Percentiles rank a stretch among this genome's conserved stretches.
Evolutionary conservation across 208 protist species (phyloP).

Genomic region (Borovskyia barvae): DNA sequence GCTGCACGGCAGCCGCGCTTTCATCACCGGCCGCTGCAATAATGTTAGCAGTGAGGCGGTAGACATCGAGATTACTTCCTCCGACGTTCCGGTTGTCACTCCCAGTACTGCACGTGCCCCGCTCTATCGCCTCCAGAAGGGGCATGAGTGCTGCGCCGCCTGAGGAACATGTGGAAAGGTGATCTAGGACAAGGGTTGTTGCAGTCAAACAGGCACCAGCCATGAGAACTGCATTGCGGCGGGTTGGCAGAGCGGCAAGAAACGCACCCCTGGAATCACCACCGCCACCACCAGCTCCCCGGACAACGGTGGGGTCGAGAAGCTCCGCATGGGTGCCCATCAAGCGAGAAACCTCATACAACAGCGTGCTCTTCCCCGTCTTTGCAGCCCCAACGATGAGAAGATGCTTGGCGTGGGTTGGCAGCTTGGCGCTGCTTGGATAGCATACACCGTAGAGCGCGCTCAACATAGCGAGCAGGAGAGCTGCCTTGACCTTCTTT

Average conservation of each 20-base stretch:
- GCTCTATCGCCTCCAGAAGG: constrained; percentile 17
- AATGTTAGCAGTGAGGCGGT: constrained; percentile 27
- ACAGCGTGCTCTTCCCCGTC: constrained; percentile 58
- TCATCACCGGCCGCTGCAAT: constrained; percentile 53
- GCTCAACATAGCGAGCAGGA: constrained; percentile 55
- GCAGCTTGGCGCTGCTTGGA: not conserved
- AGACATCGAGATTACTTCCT: not conserved
- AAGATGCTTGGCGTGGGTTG: constrained; percentile 41
- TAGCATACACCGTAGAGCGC: constrained; percentile 42
- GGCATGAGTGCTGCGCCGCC: not conserved
- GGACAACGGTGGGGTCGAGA: constrained; percentile 43
- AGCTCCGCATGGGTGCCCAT: constrained; percentile 39
- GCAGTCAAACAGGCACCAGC: constrained; percentile 34
- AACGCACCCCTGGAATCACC: constrained; percentile 14
- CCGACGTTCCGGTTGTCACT: not conserved
- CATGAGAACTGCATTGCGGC: constrained; percentile 34
- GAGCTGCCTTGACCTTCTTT: constrained; percentile 36
- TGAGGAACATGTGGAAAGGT: constrained; percentile 17
- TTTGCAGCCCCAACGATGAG: constrained; percentile 56
- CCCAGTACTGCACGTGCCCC: no score
- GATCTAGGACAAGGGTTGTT: constrained; percentile 58
- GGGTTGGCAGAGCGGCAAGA: constrained; percentile 28
- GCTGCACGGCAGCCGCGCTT: constrained; percentile 15
- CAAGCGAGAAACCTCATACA: constrained; percentile 30
- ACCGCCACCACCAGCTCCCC: constrained; percentile 16